Base-by-base conservation (phyloP, 2,329 filamentous ascomycete genomes). In the Zymoseptoria passerinii region DNA sequence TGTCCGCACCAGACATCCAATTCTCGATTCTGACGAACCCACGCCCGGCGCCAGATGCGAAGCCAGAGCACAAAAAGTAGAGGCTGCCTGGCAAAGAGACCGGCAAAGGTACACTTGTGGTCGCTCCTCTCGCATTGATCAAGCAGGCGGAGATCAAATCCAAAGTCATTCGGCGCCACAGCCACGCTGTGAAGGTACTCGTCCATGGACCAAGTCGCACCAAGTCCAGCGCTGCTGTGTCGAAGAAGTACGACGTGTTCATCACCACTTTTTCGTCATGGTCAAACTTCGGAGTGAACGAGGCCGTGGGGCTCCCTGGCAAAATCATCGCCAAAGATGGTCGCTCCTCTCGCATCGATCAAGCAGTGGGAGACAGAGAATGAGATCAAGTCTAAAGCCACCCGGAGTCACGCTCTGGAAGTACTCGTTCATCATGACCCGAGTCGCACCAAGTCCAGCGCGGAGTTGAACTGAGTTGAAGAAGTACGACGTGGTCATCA, bases 261-360 rank as follows among this genome's bases (percentile, higher is more conserved):
- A 90, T 99, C 66, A 99, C 95, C 1, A 99, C 94, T 0, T 99
- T 96, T n/a, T n/a, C n/a, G n/a, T n/a, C n/a, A n/a, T n/a, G n/a
- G n/a, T n/a, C n/a, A n/a, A n/a, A n/a, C n/a, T n/a, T n/a, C n/a
- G n/a, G n/a, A n/a, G n/a, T n/a, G n/a, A n/a, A n/a, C n/a, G n/a
- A n/a, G n/a, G n/a, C n/a, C n/a, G n/a, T n/a, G n/a, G n/a, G 86
- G 71, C 78, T 88, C n/a, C 83, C 85, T 18, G 61, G 66, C 23
- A 80, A 83, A 6, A 80, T 81, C 7, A 77, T 92, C 23, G 84
- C 87, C 65, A 92, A 88, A 70, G 85, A 86, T 8, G 7, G 89
- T 99, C 54, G 94, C 94, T 1, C 94, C 94, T 0, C 77, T 99
- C 28, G 92, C 94, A 6, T 79, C 99, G 50, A 97, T 99, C 76